These are phyloP conservation scores for Pestalotiopsis sp. DNA, from an alignment of 2,329 filamentous ascomycete species.

Conservation along the genomic window DNA sequence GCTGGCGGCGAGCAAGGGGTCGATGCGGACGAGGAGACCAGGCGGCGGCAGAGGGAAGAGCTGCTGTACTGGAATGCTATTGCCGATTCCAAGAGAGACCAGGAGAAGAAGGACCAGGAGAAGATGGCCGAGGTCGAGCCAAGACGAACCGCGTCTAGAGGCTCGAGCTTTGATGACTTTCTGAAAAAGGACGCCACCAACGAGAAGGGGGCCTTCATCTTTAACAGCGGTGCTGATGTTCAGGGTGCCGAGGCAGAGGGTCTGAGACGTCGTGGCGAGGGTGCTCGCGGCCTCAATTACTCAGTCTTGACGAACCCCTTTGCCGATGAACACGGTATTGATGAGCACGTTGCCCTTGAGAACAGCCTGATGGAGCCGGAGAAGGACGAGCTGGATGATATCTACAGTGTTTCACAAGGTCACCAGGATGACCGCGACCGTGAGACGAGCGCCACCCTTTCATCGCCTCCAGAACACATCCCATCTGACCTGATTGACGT, in stretches of 20 bases:
- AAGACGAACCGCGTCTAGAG: conserved; percentile 30
- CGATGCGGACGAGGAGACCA: conserved; percentile 64
- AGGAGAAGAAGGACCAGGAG: conserved; percentile 30
- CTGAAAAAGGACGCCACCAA: conserved; percentile 51
- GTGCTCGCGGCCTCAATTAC: conserved; percentile 46
- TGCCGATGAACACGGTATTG: conserved; percentile 57
- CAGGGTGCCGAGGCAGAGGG: conserved; percentile 41
- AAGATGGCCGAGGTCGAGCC: conserved; percentile 24
- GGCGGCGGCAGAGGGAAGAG: conserved; percentile 64
- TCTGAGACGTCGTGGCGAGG: conserved; percentile 51
- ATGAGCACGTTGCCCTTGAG: conserved; percentile 45
- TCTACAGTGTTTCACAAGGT: conserved; percentile 60
- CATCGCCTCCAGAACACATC: conserved; percentile 25
- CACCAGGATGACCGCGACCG: conserved; percentile 23
- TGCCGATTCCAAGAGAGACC: conserved; percentile 38
- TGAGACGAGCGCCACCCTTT: conserved; percentile 18
- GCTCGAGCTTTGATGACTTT: conserved; percentile 62
- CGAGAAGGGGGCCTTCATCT: conserved; percentile 59
- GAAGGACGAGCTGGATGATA: conserved; percentile 51
- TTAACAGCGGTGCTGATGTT: conserved; percentile 57
- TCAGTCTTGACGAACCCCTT: conserved; percentile 62
- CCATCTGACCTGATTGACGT: conserved; percentile 36
- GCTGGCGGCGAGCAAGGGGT: conserved; percentile 45
- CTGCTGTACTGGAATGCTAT: conserved; percentile 67
- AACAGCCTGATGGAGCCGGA: conserved; percentile 46